These are phyloP conservation scores for Dryas alaskensis DNA, from an alignment of 306 rosid species.

Conservation along the genomic window DNA sequence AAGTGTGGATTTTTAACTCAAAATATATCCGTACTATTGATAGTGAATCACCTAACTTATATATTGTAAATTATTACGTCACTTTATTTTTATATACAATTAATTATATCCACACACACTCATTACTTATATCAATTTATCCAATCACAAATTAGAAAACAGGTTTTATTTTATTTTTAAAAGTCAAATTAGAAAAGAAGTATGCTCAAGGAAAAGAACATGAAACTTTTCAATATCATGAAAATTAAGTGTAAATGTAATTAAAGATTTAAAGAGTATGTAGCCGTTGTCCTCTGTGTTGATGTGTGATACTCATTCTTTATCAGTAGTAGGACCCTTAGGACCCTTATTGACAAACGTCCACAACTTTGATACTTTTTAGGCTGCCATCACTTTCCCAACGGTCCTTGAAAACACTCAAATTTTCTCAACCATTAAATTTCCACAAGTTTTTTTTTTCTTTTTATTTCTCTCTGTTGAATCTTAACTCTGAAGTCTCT, in stretches of 20 bases:
- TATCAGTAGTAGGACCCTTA: background rate
- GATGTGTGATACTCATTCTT: background rate
- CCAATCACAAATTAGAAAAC: too few relatives aligned
- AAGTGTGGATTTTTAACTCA: too few relatives aligned
- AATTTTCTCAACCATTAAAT: background rate
- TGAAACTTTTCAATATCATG: background rate
- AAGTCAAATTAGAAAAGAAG: too few relatives aligned
- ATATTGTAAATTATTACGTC: too few relatives aligned
- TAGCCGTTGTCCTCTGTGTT: background rate
- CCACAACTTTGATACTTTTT: constrained; percentile 15
- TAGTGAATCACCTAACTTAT: too few relatives aligned
- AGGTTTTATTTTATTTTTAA: too few relatives aligned
- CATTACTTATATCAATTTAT: too few relatives aligned
- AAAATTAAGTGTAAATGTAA: background rate
- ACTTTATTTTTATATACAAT: too few relatives aligned
- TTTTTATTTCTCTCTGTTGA: background rate
- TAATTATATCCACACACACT: too few relatives aligned
- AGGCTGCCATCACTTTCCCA: constrained; percentile 10
- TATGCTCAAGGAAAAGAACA: too few relatives aligned
- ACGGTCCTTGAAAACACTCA: background rate
- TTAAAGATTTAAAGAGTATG: background rate
- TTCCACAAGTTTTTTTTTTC: background rate
- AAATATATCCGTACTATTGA: too few relatives aligned
- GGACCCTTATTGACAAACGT: background rate
- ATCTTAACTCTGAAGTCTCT: too few relatives aligned